These are phyloP conservation scores for Vigna mungo DNA, from an alignment of 306 rosid genomes.

Conservation along the genomic window DNA sequence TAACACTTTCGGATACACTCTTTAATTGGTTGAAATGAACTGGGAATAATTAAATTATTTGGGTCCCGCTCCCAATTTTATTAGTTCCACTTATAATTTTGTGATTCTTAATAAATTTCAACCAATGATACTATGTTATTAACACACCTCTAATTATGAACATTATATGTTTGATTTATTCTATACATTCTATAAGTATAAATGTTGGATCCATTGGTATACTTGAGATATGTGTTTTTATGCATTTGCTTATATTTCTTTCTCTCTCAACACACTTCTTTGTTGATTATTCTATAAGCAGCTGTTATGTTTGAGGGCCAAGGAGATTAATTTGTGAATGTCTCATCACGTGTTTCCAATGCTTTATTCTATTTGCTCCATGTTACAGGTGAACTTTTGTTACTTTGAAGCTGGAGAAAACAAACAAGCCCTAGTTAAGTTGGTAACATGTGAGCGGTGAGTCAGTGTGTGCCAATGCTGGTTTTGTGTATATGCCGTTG, in stretches of 20 bases:
- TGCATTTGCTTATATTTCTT: background rate
- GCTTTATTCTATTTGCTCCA: conserved; percentile 27
- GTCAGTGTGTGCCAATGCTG: conserved; percentile 40
- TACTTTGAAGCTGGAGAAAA: conserved; percentile 93
- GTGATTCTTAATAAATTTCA: background rate
- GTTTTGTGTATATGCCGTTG: conserved; percentile 16
- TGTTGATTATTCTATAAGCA: conserved; percentile 4
- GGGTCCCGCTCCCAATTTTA: background rate
- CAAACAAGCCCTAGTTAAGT: conserved; percentile 92
- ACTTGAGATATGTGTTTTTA: conserved; percentile 15
- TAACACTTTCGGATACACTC: background rate
- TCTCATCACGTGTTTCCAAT: conserved; percentile 25
- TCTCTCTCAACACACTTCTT: background rate
- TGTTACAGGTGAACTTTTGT: conserved; percentile 82
- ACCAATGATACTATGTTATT: background rate
- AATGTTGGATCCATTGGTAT: background rate
- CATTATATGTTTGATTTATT: background rate
- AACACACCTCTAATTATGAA: background rate
- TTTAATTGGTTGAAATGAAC: background rate
- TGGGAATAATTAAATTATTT: background rate
- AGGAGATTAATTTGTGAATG: conserved; percentile 9
- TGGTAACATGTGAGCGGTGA: conserved; percentile 89
- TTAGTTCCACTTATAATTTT: background rate
- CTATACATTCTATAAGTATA: background rate
- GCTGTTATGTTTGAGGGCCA: conserved; percentile 8